These are phyloP conservation scores for Quaeritorhiza haematococci DNA, from an alignment of 371 early-diverging fungal genomes.

Conservation along the genomic window DNA sequence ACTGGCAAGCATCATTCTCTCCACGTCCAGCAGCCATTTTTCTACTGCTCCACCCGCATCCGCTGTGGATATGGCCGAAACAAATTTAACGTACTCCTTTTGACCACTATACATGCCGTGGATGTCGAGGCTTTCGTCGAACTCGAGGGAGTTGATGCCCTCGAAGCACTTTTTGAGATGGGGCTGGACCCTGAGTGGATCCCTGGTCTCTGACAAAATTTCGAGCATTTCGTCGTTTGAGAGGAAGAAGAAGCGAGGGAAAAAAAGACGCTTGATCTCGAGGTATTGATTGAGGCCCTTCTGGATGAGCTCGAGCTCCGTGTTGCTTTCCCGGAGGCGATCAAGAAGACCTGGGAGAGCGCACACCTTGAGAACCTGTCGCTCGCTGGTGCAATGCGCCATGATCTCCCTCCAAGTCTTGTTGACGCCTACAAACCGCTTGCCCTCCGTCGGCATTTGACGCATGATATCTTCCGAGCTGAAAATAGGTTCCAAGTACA, in stretches of 20 bases:
- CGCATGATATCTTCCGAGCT: conserved; percentile 55
- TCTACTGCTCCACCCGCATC: conserved; percentile 48
- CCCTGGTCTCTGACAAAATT: conserved; percentile 46
- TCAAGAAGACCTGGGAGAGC: conserved; percentile 39
- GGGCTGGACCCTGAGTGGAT: conserved; percentile 50
- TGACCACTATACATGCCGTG: conserved; percentile 44
- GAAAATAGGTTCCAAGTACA: conserved; percentile 53
- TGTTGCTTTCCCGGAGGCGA: conserved; percentile 41
- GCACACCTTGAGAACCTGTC: conserved; percentile 37
- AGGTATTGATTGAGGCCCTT: conserved; percentile 54
- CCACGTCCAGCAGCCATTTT: conserved; percentile 48
- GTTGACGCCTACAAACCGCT: conserved; percentile 44
- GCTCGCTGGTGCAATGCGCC: conserved; percentile 36
- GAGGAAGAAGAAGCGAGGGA: conserved; percentile 52
- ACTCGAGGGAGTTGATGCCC: conserved; percentile 47
- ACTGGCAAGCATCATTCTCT: conserved; percentile 40
- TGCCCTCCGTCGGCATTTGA: conserved; percentile 52
- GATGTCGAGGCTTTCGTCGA: conserved; percentile 39
- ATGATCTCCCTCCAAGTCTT: conserved; percentile 51
- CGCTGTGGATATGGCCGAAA: conserved; percentile 28
- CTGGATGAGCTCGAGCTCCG: conserved; percentile 47
- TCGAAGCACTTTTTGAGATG: conserved; percentile 55
- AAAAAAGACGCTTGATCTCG: conserved; percentile 47
- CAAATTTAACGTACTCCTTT: conserved; percentile 44
- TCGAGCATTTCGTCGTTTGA: conserved; percentile 56